These are phyloP conservation scores for Peniophora sp. DNA, from an alignment of 1,284 basidiomycete genomes.

Conservation along the genomic window DNA sequence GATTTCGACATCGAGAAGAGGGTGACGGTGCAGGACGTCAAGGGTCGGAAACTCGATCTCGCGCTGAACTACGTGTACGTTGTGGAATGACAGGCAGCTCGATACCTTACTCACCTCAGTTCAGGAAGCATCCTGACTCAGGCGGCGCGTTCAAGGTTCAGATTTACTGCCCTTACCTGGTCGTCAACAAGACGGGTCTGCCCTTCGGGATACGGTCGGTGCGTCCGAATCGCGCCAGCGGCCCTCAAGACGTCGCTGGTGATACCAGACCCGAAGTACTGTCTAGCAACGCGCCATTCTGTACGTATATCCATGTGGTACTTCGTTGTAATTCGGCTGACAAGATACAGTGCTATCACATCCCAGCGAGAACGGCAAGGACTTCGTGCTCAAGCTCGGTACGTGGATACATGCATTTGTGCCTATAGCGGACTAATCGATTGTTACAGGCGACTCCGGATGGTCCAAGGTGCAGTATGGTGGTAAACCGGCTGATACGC, in stretches of 20 bases:
- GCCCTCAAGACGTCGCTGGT: conserved; percentile 82
- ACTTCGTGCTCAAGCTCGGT: conserved; percentile 75
- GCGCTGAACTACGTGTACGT: conserved; percentile 83
- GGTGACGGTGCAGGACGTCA: conserved; percentile 69
- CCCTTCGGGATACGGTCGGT: conserved; percentile 75
- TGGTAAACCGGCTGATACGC: not conserved
- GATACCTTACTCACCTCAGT: conserved; percentile 1
- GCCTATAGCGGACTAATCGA: not conserved
- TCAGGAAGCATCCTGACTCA: conserved; percentile 78
- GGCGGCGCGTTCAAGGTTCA: conserved; percentile 99
- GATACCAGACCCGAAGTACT: conserved; percentile 56
- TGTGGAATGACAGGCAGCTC: not conserved
- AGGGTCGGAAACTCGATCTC: conserved; percentile 76
- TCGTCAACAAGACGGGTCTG: conserved; percentile 91
- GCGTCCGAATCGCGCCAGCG: conserved; percentile 63
- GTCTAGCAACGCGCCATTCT: conserved; percentile 60
- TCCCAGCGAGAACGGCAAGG: conserved; percentile 73
- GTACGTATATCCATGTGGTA: conserved; percentile 37
- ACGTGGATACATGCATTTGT: not conserved
- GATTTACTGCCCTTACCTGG: conserved; percentile 88
- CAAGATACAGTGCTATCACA: conserved; percentile 78
- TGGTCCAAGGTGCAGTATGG: conserved; percentile 74
- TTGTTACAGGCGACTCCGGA: conserved; percentile 51
- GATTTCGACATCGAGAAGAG: conserved; percentile 82
- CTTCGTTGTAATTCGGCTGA: conserved; percentile 25